Conservation (phyloP, 1,284 basidiomycete genomes). For the Papiliotrema fonsecae region DNA sequence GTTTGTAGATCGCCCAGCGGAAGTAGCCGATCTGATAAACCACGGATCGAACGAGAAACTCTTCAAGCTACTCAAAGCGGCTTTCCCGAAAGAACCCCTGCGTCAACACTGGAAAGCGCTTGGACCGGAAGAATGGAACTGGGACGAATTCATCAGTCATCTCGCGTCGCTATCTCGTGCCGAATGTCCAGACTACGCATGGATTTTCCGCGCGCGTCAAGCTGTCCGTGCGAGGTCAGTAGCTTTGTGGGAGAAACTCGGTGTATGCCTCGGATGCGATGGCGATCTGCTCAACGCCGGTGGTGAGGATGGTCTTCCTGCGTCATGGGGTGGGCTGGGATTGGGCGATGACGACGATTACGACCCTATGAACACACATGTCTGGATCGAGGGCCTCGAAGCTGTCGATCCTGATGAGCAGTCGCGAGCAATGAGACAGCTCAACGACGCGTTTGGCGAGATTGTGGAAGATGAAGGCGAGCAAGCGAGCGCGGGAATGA, state of each 20-base stretch:
- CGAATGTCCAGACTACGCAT: conserved; percentile 42
- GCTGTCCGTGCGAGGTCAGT: conserved; percentile 35
- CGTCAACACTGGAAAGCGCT: conserved; percentile 35
- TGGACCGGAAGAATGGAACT: conserved; percentile 38
- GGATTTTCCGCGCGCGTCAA: conserved; percentile 37
- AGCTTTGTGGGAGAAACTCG: conserved; percentile 45
- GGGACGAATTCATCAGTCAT: conserved; percentile 41
- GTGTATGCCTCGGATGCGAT: conserved; percentile 45
- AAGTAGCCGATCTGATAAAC: conserved; percentile 37
- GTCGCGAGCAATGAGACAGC: conserved; percentile 18
- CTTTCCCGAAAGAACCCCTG: conserved; percentile 33
- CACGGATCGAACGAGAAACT: conserved; percentile 35
- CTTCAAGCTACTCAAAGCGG: conserved; percentile 32
- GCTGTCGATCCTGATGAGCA: conserved; percentile 25
- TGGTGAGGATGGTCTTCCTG: conserved; percentile 34
- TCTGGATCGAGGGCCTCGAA: conserved; percentile 41
- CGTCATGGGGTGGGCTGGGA: conserved; percentile 38
- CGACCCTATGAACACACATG: conserved; percentile 26
- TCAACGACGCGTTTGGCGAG: conserved; percentile 26
- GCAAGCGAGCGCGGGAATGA: conserved; percentile 27
- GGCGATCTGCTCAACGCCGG: conserved; percentile 43
- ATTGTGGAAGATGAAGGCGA: conserved; percentile 31
- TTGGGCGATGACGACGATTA: conserved; percentile 37
- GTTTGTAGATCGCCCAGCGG: conserved; percentile 37
- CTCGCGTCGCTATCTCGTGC: conserved; percentile 28